phyloP scores from a whole-genome alignment of 2,329 filamentous ascomycete genomes.

The Monilinia fructigena region DNA sequence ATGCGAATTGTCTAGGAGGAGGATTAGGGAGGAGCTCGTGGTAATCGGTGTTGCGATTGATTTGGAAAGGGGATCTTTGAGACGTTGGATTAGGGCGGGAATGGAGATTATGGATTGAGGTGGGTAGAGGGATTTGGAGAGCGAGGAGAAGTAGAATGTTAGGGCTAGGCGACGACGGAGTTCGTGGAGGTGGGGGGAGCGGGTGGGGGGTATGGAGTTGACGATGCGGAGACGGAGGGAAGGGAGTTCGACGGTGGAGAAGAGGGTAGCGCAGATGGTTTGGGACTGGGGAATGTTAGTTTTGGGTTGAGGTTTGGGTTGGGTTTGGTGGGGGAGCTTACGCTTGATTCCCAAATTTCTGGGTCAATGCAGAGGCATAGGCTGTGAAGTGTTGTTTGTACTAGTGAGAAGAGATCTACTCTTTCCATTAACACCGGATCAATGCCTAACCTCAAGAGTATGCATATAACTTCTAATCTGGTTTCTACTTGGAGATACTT shows the following conservation, averaged over 20 bases:
- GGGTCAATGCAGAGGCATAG: constrained; percentile 47
- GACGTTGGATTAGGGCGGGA: constrained; percentile 47
- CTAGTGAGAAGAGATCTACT: constrained; percentile 44
- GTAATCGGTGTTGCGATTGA: constrained; percentile 63
- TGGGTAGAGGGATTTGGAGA: constrained; percentile 44
- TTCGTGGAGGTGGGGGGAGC: constrained; percentile 51
- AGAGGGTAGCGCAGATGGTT: constrained; percentile 49
- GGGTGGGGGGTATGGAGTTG: constrained; percentile 54
- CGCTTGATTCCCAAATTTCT: constrained; percentile 42
- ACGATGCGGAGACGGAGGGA: constrained; percentile 58
- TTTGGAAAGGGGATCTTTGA: constrained; percentile 52
- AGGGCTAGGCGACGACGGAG: constrained; percentile 66
- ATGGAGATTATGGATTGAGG: constrained; percentile 45
- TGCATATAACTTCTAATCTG: constrained; percentile 44
- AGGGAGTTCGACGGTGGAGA: constrained; percentile 48
- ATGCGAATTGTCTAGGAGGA: constrained; percentile 73
- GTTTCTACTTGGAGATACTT: constrained; percentile 32
- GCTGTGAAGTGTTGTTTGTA: constrained; percentile 46
- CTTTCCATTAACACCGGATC: constrained; percentile 51
- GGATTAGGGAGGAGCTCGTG: constrained; percentile 63
- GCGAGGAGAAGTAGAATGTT: constrained; percentile 58
- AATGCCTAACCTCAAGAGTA: constrained; percentile 55
- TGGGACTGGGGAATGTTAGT: constrained; percentile 46
- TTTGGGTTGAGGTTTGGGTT: background rate
- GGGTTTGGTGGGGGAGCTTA: constrained; percentile 33